Evolutionary conservation across 805 yeast genomes (phyloP).

Genomic region (Candida palmyrensis): DNA sequence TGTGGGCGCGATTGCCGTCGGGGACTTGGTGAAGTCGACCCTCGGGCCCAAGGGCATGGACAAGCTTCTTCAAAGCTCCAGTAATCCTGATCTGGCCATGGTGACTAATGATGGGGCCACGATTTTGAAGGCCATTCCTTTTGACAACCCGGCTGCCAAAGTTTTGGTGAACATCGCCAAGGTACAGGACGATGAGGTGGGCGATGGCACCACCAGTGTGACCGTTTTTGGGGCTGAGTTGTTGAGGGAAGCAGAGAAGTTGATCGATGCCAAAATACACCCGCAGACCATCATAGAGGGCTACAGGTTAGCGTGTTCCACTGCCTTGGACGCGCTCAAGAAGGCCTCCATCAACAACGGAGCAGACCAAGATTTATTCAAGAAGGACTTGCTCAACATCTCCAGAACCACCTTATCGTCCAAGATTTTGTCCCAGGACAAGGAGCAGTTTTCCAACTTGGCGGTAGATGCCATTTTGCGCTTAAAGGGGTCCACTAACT

Average conservation of each 20-base stretch:
- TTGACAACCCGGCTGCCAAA: slow-evolving; percentile 97
- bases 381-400: slow-evolving; percentile 74
- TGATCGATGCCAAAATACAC: slow-evolving; percentile 89
- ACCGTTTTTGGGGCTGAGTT: slow-evolving; percentile 87
- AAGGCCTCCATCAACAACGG: slow-evolving; percentile 73
- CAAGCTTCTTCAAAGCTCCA: slow-evolving; percentile 82
- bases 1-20: slow-evolving; percentile 98
- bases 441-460: slow-evolving; percentile 78
- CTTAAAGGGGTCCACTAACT: slow-evolving; percentile 78
- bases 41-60: slow-evolving; percentile 99
- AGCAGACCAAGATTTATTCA: slow-evolving; percentile 51
- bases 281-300: slow-evolving; percentile 98
- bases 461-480: slow-evolving; percentile 94
- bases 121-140: slow-evolving; percentile 85
- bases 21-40: slow-evolving; percentile 90
- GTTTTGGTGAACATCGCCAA: slow-evolving; percentile 90
- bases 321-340: slow-evolving; percentile 80
- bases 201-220: slow-evolving; percentile 97
- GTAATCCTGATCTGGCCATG: slow-evolving; percentile 62
- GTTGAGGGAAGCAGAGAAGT: slow-evolving; percentile 88
- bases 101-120: slow-evolving; percentile 99
- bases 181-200: slow-evolving; percentile 97
- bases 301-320: slow-evolving; percentile 78
- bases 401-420: slow-evolving; percentile 93
- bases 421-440: slow-evolving; percentile 92